Percentiles rank a stretch among this genome's conserved stretches.
Evolutionary conservation across 441 rosid species (phyloP).

Genomic region (Croton laevigatus): DNA sequence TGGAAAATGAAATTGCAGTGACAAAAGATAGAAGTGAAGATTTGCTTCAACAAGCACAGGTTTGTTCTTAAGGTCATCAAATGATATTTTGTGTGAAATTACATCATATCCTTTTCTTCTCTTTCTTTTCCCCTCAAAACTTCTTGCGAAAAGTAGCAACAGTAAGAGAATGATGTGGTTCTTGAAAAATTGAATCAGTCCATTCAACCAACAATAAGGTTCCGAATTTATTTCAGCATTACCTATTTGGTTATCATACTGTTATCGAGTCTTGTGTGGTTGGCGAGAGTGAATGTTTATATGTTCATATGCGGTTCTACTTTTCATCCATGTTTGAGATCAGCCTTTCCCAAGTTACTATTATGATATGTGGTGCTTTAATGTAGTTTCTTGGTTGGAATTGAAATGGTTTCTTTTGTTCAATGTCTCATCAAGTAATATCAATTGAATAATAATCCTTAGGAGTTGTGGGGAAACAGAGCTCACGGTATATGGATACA

Average conservation of each 20-base stretch:
- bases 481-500: background rate
- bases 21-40: slow-evolving; percentile 36
- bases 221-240: background rate
- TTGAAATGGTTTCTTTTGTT: background rate
- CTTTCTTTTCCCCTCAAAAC: background rate
- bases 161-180: background rate
- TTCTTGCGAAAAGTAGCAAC: background rate
- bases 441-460: background rate
- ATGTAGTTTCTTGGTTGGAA: background rate
- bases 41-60: slow-evolving; percentile 51
- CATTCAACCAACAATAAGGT: background rate
- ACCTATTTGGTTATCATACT: background rate
- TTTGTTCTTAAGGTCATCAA: slow-evolving; percentile 25
- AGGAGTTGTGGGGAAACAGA: background rate
- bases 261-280: background rate
- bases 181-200: background rate
- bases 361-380: background rate
- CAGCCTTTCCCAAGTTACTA: background rate
- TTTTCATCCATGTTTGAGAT: background rate
- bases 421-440: background rate
- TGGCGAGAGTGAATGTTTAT: background rate
- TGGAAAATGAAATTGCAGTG: slow-evolving; percentile 34
- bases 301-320: background rate
- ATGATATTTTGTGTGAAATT: no score
- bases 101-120: no score